Conservation (phyloP, 179 eudicot species). For the Heliamphora pulchella region DNA sequence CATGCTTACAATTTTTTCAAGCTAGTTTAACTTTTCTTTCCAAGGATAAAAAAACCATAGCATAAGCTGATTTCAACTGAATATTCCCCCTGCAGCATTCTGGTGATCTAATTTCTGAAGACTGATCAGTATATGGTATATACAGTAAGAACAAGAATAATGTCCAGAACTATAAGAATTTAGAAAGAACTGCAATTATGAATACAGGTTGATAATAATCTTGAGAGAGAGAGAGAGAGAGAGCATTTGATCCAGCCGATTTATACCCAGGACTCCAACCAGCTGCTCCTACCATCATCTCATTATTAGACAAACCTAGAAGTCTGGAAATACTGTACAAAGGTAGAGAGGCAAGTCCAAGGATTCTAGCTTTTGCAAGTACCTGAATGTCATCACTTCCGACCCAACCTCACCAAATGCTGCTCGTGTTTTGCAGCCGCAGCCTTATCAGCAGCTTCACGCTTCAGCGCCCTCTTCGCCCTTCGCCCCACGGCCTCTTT, state of each 20-base stretch:
- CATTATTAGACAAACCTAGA: conserved; percentile 31
- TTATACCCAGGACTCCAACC: conserved; percentile 12
- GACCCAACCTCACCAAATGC: conserved; percentile 65
- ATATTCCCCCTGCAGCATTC: too few species aligned
- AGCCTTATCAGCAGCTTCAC: conserved; percentile 90
- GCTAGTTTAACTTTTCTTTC: too few species aligned
- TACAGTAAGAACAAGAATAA: neutral
- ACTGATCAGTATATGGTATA: too few species aligned
- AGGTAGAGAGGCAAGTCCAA: conserved; percentile 12
- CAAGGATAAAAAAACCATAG: too few species aligned
- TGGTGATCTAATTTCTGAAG: too few species aligned
- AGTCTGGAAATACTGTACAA: conserved; percentile 33
- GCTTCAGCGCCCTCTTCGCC: conserved; percentile 86
- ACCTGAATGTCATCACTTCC: conserved; percentile 25
- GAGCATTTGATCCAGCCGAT: neutral
- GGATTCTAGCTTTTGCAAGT: neutral
- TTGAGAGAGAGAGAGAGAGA: neutral
- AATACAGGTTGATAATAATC: neutral
- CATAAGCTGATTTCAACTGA: too few species aligned
- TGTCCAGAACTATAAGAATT: neutral
- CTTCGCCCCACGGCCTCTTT: conserved; percentile 61
- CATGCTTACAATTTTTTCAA: too few species aligned
- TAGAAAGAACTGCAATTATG: neutral
- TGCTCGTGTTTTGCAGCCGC: conserved; percentile 83
- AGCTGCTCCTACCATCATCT: conserved; percentile 19